phyloP scores from a whole-genome alignment of 768 basidiomycete species.

The Macrocybe gigantea region DNA sequence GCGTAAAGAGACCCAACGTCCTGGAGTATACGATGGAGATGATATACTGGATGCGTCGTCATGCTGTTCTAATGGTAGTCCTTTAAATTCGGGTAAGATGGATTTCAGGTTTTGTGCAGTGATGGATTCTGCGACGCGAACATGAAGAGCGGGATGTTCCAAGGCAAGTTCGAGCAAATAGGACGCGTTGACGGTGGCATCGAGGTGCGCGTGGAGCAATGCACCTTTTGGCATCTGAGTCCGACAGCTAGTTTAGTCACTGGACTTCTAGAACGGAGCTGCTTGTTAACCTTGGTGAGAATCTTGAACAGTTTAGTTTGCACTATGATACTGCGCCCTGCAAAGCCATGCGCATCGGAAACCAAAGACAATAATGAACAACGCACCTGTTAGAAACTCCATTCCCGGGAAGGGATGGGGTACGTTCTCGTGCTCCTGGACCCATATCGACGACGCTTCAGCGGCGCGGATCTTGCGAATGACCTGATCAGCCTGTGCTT shows the following conservation, averaged over 20 bases:
- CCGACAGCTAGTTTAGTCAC: background rate
- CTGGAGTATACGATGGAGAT: constrained; percentile 34
- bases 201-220: constrained; percentile 70
- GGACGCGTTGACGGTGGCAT: constrained; percentile 57
- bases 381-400: constrained; percentile 66
- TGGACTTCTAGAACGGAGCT: background rate
- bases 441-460: constrained; percentile 61
- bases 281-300: constrained; percentile 43
- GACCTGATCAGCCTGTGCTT: constrained; percentile 50
- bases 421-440: constrained; percentile 40
- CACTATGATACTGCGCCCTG: constrained; percentile 50
- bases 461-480: constrained; percentile 46
- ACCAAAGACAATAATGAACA: background rate
- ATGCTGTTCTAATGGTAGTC: constrained; percentile 32
- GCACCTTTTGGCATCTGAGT: constrained; percentile 79
- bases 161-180: constrained; percentile 50
- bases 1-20: constrained; percentile 49
- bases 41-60: constrained; percentile 29
- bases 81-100: constrained; percentile 47
- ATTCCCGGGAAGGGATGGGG: constrained; percentile 71
- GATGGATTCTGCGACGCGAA: constrained; percentile 38
- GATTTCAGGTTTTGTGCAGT: constrained; percentile 32
- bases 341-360: background rate
- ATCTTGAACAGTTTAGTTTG: constrained; percentile 59
- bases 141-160: constrained; percentile 54